These are phyloP conservation scores for Dactylis glomerata DNA, from an alignment of 176 grass and related monocot genomes.

Conservation along the genomic window DNA sequence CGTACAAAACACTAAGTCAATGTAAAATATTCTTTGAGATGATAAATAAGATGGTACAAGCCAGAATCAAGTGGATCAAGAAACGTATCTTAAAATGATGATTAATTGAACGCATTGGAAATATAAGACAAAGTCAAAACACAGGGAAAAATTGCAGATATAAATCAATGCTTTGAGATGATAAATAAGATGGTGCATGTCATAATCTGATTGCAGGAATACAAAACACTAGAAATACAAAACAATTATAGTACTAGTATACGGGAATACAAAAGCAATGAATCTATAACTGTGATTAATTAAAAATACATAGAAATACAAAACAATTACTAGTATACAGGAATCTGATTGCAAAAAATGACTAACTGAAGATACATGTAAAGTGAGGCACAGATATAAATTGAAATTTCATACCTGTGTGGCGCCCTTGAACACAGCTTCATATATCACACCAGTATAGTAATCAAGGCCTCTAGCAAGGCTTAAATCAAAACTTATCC, in stretches of 20 bases:
- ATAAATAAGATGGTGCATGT: not conserved
- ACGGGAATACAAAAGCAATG: too few relatives aligned
- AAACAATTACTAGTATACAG: not conserved
- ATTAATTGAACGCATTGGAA: not conserved
- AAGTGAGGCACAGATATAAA: not conserved
- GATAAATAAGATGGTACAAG: not conserved
- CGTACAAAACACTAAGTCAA: not conserved
- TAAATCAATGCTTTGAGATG: not conserved
- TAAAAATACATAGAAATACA: not conserved
- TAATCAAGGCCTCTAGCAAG: constrained; percentile 97
- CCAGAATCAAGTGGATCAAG: not conserved
- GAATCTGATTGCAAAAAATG: not conserved
- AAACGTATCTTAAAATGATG: not conserved
- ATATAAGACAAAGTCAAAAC: not conserved
- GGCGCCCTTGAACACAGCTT: constrained; percentile 93
- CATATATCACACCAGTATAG: constrained; percentile 98
- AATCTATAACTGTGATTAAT: not conserved
- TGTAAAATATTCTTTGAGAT: not conserved
- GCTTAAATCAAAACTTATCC: constrained; percentile 91
- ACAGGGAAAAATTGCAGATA: not conserved
- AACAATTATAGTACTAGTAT: too few relatives aligned
- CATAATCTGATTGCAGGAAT: too few relatives aligned
- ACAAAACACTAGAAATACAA: too few relatives aligned
- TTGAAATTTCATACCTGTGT: constrained; percentile 55
- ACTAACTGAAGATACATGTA: not conserved